Base-by-base conservation (phyloP, 164 flowering plant species). In the Warburgia ugandensis region DNA sequence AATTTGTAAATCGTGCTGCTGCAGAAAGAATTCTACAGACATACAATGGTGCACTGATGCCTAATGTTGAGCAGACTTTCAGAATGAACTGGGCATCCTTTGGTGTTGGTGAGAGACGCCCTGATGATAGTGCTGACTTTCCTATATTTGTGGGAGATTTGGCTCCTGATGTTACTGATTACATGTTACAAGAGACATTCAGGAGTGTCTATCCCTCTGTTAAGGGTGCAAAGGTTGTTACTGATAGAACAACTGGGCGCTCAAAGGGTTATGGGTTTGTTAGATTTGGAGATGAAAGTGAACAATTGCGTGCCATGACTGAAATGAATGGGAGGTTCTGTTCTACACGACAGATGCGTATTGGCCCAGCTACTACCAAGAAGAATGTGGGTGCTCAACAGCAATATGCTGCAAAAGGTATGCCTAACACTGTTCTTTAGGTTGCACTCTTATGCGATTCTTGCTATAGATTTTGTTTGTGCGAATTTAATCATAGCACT, bases 231-330 rank as follows among this genome's bases (percentile, higher is more conserved):
- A 86, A 90, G 44, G 89, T 90, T 53, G 90, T 91, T 14, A 87
- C 82, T 25, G 96, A 87, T 62, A 80, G 90, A 71, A 44, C 54
- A 20, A 87, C 96, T 36, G 95, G 88, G 25, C 96, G 95, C 13
- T 75, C 98, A 0, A 91, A 91, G 67, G 98, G 98, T 0, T 91
- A 85, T 75, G 98, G 96, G 11, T 91, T 91, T 80, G 95, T 92
- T 35, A 79, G 78, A 49, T 92, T 91, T 78, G 95, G 71, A 13
- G 95, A 87, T 76, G 98, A 87, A 67, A 63, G 57, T 50, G 97
- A 91, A 47, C 96, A 88, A 41, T 0, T 72, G 55, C 84, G 89
- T 12, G 90, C 99, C 11, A 83, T 92, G 95, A 68, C 64, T 49
- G 91, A 88, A 61, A 92, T 92, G 99, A 86, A 86, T 60, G 98